phyloP scores from a whole-genome alignment of 2,329 filamentous ascomycete genomes.

The Alternaria sp. region DNA sequence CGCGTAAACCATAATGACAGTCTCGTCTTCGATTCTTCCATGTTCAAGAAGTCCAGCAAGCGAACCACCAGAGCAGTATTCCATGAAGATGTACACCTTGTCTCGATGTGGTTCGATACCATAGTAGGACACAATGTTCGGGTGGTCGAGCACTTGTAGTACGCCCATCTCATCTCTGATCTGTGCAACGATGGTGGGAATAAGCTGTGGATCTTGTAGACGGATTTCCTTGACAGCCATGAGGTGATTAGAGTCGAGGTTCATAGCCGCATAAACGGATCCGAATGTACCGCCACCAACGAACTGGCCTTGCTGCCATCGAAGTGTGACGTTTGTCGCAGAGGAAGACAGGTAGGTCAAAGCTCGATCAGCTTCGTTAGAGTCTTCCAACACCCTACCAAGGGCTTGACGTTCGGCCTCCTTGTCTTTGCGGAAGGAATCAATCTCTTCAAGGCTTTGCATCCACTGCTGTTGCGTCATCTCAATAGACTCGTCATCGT shows the following conservation, averaged over 20 bases:
- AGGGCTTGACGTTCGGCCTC: slow-evolving; percentile 87
- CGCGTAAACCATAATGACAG: slow-evolving; percentile 95
- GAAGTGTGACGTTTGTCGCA: slow-evolving; percentile 91
- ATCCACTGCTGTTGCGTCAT: slow-evolving; percentile 80
- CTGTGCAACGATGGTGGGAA: slow-evolving; percentile 90
- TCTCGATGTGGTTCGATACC: slow-evolving; percentile 98
- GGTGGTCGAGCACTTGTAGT: slow-evolving; percentile 92
- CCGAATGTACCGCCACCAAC: slow-evolving; percentile 97
- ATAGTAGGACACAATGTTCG: slow-evolving; percentile 97
- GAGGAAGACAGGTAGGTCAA: slow-evolving; percentile 93
- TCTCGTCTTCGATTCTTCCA: slow-evolving; percentile 96
- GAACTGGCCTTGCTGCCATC: slow-evolving; percentile 99
- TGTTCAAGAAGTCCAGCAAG: slow-evolving; percentile 90
- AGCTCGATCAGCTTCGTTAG: slow-evolving; percentile 94
- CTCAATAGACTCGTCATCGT: slow-evolving; percentile 84
- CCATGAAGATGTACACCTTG: slow-evolving; percentile 99
- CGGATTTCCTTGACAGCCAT: slow-evolving; percentile 99
- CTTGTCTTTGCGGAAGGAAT: slow-evolving; percentile 78
- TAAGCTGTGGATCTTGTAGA: slow-evolving; percentile 93
- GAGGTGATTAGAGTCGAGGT: slow-evolving; percentile 91
- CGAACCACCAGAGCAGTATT: slow-evolving; percentile 96
- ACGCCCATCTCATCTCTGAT: slow-evolving; percentile 98
- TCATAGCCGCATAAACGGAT: slow-evolving; percentile 96
- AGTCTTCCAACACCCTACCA: slow-evolving; percentile 89
- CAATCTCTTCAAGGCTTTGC: slow-evolving; percentile 75